These are phyloP conservation scores for Nymphaea thermarum DNA, from an alignment of 164 flowering plant genomes.

Conservation along the genomic window DNA sequence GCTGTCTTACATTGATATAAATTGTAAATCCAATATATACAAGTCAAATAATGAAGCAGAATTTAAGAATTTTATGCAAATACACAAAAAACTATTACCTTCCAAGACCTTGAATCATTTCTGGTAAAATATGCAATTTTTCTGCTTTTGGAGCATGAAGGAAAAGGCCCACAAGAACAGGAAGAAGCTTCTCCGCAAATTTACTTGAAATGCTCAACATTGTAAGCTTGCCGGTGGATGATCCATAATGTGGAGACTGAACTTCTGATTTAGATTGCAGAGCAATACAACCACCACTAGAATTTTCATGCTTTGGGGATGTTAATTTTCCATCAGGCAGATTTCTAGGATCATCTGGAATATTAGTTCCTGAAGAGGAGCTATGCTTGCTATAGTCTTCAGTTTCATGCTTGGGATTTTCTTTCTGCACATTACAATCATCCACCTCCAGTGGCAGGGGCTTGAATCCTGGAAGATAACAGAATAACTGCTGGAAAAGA, in stretches of 20 bases:
- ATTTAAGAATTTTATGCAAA: too few relatives aligned
- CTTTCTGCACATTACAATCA: slow-evolving; percentile 19
- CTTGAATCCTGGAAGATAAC: slow-evolving; percentile 62
- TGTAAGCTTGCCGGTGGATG: slow-evolving; percentile 7
- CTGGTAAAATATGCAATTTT: slow-evolving; percentile 54
- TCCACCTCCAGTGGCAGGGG: slow-evolving; percentile 22
- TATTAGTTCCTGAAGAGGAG: slow-evolving; percentile 3
- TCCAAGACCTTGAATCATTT: slow-evolving; percentile 69
- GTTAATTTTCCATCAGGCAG: slow-evolving; percentile 12
- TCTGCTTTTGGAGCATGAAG: slow-evolving; percentile 55
- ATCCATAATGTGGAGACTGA: slow-evolving; percentile 15
- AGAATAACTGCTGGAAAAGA: slow-evolving; percentile 46
- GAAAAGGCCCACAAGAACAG: slow-evolving; percentile 63
- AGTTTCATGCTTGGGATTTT: slow-evolving; percentile 3
- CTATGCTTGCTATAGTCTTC: background rate
- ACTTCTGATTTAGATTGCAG: slow-evolving; percentile 15
- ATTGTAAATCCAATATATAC: too few relatives aligned
- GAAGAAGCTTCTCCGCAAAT: slow-evolving; percentile 78
- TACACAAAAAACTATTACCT: slow-evolving; percentile 32
- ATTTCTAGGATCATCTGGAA: slow-evolving; percentile 3
- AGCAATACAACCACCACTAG: slow-evolving; percentile 27
- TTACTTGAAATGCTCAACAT: slow-evolving; percentile 19
- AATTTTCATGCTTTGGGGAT: slow-evolving; percentile 11
- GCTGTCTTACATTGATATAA: too few relatives aligned
- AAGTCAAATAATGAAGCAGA: too few relatives aligned